Base-by-base conservation (phyloP, 805 yeast species). In the Yarrowia sp. region DNA sequence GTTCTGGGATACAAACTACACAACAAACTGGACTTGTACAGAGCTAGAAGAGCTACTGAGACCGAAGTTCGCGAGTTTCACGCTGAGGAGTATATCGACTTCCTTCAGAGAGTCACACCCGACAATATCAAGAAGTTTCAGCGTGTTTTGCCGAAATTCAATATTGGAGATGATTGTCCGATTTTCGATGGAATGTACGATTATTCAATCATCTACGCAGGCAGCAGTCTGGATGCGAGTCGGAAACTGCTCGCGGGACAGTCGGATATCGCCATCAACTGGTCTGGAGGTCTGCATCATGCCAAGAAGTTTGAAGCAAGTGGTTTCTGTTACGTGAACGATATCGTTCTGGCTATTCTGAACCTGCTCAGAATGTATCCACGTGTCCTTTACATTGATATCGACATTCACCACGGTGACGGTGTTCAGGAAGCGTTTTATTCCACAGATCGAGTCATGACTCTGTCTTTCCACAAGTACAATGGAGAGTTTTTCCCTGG, bases 391-490 rank as follows among this genome's bases (percentile, higher is more conserved):
- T 92, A 92, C 77, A 90, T 92, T 69, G 97, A 92, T 76, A 92
- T 91, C 65, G 97, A 92, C 77, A 88, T 92, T 32, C 97, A 92
- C 76, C 97, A 92, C 76, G 97, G 97, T 41, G 97, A 92, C 77
- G 97, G 97, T 71, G 97, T 92, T 5, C 96, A 92, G 77, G 97
- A 92, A 77, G 97, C 97, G 0, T 92, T 92, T 74, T 92, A 92
- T 77, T 86, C 96, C 41, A 90, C 97, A 1, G 97, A 92, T 78
- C 81, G 97, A 55, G 97, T 92, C 45, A 91, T 90, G 91, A 91
- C 97, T 1, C 85, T 89, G 69, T 90, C 97, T 7, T 91, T 92
- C 81, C 97, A 92, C 80, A 92, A 92, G 77, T 92, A 91, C 76
- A 83, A 85, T 72, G 97, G 97, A 32, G 95, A 90, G 77, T 92